Evolutionary conservation across 805 yeast genomes (phyloP), one percentile per base, ranked within the genome.

Genomic region (Priceomyces fermenticarens): DNA sequence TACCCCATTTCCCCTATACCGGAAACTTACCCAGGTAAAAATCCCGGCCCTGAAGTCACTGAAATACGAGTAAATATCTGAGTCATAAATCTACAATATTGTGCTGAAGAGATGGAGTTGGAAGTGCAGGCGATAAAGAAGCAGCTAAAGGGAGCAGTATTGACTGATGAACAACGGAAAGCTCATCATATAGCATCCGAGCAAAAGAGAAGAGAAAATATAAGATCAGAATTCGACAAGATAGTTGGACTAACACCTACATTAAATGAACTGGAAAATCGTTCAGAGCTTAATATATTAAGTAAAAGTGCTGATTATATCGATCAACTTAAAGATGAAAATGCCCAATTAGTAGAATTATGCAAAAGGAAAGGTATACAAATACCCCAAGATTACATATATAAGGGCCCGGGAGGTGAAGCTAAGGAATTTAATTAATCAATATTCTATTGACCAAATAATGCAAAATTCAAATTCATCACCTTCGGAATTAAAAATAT

Each of bases 131-230:
- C 31, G 7, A 33, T 26, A 26, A 55, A 49, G 36, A 58, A 54
- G 42, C 50, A 51, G 28, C 32, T 57, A 15, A 64, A 60, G 41
- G 47, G 59, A 10, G 51, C 63, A 3, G 62, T 61, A 3, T 54
- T 65, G 28, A 54, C 65, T 5, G 69, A 64, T 27, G 68, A 64
- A 27, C 68, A 65, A 45, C 63, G 63, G 45, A 63, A 82, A 80
- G 83, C 82, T 4, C 86, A 83, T 49, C 95, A 86, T 54, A 85
- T 87, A 6, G 86, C 86, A 4, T 83, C 90, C 0, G 98, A 90
- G 57, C 90, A 88, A 58, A 85, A 85, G 54, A 72, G 98, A 52
- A 71, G 98, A 46, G 88, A 83, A 48, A 88, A 90, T 32, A 88
- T 91, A 15, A 70, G 97, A 34, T 77, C 81, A 8, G 90, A 88